Evolutionary conservation across 108 stramenopile species (phyloP), one percentile per base, ranked within the genome.

Genomic region (Skeletonema costatum): DNA sequence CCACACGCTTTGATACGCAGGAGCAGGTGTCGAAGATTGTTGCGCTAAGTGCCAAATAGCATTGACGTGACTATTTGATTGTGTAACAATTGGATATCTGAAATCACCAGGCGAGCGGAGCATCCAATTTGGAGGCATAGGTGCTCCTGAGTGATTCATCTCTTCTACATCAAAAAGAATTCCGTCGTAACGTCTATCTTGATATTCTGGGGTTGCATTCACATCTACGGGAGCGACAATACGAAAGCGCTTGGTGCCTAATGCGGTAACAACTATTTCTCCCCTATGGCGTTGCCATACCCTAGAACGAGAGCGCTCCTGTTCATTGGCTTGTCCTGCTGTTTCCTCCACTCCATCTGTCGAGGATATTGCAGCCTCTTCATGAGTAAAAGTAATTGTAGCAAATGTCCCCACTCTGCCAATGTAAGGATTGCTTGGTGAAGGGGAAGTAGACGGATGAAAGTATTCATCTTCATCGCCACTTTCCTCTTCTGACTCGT

Each of bases 381-480:
- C 89, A 31, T 92, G 92, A 21, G 92, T 92, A 50, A 84, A 88
- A 21, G 70, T 81, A 25, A 93, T 77, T 8, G 89, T 91, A 3
- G 88, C 92, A 67, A 91, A 80, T 5, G 92, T 93, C 10, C 92
- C 92, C 16, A 93, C 84, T 12, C 90, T 68, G 25, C 90, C 92
- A 33, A 87, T 65, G 16, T 78, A 76, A 16, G 88, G 83, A 76
- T 88, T 83, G 33, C 13, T n/a, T 17, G 51, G 14, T 32, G 60
- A 58, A 19, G 16, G 16, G 5, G 66, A 56, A 44, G 41, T 9
- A 59, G 39, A 44, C 11, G 75, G 50, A 73, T 77, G 75, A 68
- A 76, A 81, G 32, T 64, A 58, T 32, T 68, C 60, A 63, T 73
- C 76, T 33, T 75, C 64, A 25, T 71, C 78, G 41, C 44, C 31